Percentiles rank a stretch among this genome's conserved stretches.
Conservation (phyloP, 176 grass and related monocot genomes). For the Rhynchospora pubera region DNA sequence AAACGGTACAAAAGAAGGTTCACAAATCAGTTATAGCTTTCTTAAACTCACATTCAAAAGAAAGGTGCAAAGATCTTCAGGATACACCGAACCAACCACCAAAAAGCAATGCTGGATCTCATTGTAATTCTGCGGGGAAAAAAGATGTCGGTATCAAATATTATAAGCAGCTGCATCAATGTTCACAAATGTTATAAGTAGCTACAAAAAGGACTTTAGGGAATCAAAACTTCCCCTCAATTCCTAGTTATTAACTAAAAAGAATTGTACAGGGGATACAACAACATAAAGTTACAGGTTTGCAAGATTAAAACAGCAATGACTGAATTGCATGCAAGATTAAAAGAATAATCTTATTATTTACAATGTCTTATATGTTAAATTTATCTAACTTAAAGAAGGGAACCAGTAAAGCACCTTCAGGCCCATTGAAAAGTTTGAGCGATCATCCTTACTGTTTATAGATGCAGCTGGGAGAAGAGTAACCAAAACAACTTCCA, state of each 20-base stretch:
- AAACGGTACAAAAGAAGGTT: neutral
- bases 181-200: conserved; percentile 19
- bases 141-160: conserved; percentile 24
- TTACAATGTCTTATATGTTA: neutral
- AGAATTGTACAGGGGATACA: neutral
- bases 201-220: neutral
- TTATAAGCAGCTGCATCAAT: neutral
- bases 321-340: neutral
- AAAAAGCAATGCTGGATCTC: conserved; percentile 96
- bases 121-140: conserved; percentile 74
- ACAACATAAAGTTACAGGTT: neutral
- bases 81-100: conserved; percentile 85
- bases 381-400: neutral
- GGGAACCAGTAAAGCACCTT: conserved; percentile 47
- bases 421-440: conserved; percentile 65
- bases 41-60: conserved; percentile 79
- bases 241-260: conserved; percentile 16
- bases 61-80: conserved; percentile 85
- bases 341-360: neutral
- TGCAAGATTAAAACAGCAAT: neutral
- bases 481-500: conserved; percentile 51
- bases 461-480: conserved; percentile 78
- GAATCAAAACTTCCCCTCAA: neutral
- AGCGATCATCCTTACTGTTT: conserved; percentile 56
- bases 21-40: conserved; percentile 11